Base-by-base conservation (phyloP, 2,329 filamentous ascomycete genomes). In the Xylariaceae sp. region DNA sequence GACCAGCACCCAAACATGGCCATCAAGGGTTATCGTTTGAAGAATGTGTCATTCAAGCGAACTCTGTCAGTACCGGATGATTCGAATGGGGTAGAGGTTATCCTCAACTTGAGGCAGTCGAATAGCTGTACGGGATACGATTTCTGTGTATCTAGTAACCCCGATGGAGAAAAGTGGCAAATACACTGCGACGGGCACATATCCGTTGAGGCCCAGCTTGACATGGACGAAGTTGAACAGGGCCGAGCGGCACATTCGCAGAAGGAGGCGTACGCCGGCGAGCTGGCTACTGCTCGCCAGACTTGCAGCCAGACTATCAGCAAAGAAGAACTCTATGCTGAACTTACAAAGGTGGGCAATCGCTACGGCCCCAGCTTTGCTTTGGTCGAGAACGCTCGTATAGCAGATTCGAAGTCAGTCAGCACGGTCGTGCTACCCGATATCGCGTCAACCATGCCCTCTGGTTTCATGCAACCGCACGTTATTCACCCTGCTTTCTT, bases 401-500 rank as follows among this genome's bases (percentile, higher is more conserved):
- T 30, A n/a, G 8, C 27, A n/a, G 13, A 8, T 30, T 30, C 27
- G 8, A 30, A 30, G 27, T 30, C 27, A 44, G 3, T 47, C n/a
- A 40, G 36, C 16, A 37, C 20, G n/a, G 15, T 55, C 20, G n/a
- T 11, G n/a, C 9, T 55, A 13, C 45, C 39, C 9, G 52, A 55
- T 26, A 46, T 45, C 26, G 29, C 30, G 18, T 3, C 30, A 13
- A 7, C 6, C 8, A 57, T 57, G 54, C 54, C 54, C 1, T 20
- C 21, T 4, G 4, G 27, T 3, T 50, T 50, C n/a, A 45, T 47
- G 45, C 50, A 47, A 13, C 44, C 39, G 6, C 50, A 53, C 23
- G 23, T 50, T 2, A 43, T 57, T 13, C 54, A 57, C 18, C 54
- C 54, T 3, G 20, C 24, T 18, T 40, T 40, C 2, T 26, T 53